Conservation (phyloP, 331 rosid genomes). For the Malus hybrid region DNA sequence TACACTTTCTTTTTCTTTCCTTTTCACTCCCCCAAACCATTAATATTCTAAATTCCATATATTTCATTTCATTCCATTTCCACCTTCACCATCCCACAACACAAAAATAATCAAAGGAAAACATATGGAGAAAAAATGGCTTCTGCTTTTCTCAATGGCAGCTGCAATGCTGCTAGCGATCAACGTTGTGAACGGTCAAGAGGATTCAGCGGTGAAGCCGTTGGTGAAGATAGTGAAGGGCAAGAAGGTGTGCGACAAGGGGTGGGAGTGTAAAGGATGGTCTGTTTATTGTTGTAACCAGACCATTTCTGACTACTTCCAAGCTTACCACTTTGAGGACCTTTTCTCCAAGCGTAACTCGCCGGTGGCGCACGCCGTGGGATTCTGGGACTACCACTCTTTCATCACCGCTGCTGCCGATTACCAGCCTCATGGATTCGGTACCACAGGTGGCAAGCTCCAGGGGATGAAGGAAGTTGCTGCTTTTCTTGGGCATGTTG, state of each 20-base stretch:
- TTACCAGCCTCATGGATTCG: slow-evolving; percentile 80
- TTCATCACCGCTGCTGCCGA: slow-evolving; percentile 71
- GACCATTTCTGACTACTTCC: slow-evolving; percentile 68
- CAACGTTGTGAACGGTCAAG: slow-evolving; percentile 11
- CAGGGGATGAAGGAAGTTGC: slow-evolving; percentile 69
- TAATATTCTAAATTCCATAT: not conserved
- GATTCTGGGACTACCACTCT: slow-evolving; percentile 88
- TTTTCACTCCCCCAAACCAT: slow-evolving; percentile 31
- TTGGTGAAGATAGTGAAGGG: slow-evolving; percentile 84
- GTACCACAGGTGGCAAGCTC: slow-evolving; percentile 67
- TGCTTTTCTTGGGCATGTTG: slow-evolving; percentile 90
- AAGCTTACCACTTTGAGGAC: slow-evolving; percentile 78
- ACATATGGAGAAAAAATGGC: slow-evolving; percentile 49
- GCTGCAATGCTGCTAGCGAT: slow-evolving; percentile 9
- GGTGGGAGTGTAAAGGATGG: slow-evolving; percentile 88
- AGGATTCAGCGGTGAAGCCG: slow-evolving; percentile 56
- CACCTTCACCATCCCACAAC: slow-evolving; percentile 8
- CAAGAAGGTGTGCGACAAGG: slow-evolving; percentile 75
- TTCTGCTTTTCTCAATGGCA: slow-evolving; percentile 20
- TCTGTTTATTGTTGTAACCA: slow-evolving; percentile 76
- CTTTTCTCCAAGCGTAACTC: slow-evolving; percentile 66
- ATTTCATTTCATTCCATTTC: slow-evolving; percentile 3
- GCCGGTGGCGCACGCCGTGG: slow-evolving; percentile 81
- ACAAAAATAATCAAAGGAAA: not conserved
- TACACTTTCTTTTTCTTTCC: slow-evolving; percentile 55